Evolutionary conservation across 345 rosid genomes (phyloP).

Genomic region (Geranium rotundifolium): DNA sequence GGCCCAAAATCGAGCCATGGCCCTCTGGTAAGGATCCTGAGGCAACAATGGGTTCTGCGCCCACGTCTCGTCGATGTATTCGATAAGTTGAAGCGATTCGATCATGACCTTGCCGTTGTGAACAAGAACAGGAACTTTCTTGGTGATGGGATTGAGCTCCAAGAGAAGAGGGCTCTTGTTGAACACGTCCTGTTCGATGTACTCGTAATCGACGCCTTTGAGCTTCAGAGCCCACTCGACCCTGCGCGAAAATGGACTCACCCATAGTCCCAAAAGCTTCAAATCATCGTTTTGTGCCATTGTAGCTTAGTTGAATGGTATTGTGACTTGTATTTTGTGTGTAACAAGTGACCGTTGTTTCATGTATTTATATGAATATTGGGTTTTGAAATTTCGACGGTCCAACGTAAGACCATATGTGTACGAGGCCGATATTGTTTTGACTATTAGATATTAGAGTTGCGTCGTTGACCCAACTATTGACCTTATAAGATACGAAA

Average conservation of each 20-base stretch:
- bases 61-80: slow-evolving; percentile 25
- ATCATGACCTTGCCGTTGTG: slow-evolving; percentile 9
- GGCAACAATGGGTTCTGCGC: not conserved
- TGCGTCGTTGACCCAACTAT: too few relatives aligned
- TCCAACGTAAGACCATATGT: too few relatives aligned
- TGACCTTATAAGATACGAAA: too few relatives aligned
- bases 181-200: slow-evolving; percentile 14
- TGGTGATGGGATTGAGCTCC: slow-evolving; percentile 8
- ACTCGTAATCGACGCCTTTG: slow-evolving; percentile 10
- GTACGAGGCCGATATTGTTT: too few relatives aligned
- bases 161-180: slow-evolving; percentile 17
- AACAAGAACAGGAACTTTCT: slow-evolving; percentile 17
- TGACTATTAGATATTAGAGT: too few relatives aligned
- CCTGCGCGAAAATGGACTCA: slow-evolving; percentile 7
- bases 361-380: too few relatives aligned
- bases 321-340: too few relatives aligned
- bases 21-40: not conserved
- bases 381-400: too few relatives aligned
- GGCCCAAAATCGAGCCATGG: not conserved
- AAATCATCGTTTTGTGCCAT: not conserved
- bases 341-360: too few relatives aligned
- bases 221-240: slow-evolving; percentile 20
- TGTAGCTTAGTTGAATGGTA: too few relatives aligned
- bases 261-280: slow-evolving; percentile 11
- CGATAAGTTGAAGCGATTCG: slow-evolving; percentile 20